Base-by-base conservation (phyloP, 192 early-diverging fungal genomes). In the Coemansia sp. region DNA sequence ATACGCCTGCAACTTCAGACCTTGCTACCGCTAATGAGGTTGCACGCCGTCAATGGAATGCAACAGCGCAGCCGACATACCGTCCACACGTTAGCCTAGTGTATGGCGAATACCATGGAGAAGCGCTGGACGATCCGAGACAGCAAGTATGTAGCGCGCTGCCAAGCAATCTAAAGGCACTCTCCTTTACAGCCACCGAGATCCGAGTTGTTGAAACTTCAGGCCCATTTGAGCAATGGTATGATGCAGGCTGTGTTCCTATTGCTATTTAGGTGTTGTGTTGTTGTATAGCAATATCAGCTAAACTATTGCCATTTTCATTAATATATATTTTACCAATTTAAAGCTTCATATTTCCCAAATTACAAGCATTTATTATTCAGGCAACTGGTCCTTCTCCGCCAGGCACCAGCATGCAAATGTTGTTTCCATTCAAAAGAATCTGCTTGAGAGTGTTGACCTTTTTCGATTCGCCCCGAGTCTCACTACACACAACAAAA, bases 381-480 rank as follows among this genome's bases (percentile, higher is more conserved):
- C 22, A 42, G 18, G n/a, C 49, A 6, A 28, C 53, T 12, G 52
- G 61, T 22, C 52, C 52, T 48, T 67, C 64, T 29, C 74, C 77
- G 30, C 77, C 77, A 0, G 77, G 77, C 52, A 80, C 77, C 64
- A 97, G 88, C 89, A 97, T 94, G 80, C 92, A 94, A 49, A 98
- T 95, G 72, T 97, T 95, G 77, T 92, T 97, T 9, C 97, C 97
- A 69, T 98, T 98, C 30, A 98, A 83, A 32, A 98, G 82, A 35
- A 98, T 93, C 64, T 96, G 91, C 27, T 92, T 86, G 43, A 94
- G 80, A 43, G 91, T 87, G 49, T 84, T 90, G 4, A 85, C 82
- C 56, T 88, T 87, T 48, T 58, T 71, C 28, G 84, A 77, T 33
- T 89, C 89, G 48, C 93, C 87, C 18, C 81, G 77, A 0, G 92